These are phyloP conservation scores for Paracorniculantispora psalliotae DNA, from an alignment of 2,329 filamentous ascomycete species.

Conservation along the genomic window DNA sequence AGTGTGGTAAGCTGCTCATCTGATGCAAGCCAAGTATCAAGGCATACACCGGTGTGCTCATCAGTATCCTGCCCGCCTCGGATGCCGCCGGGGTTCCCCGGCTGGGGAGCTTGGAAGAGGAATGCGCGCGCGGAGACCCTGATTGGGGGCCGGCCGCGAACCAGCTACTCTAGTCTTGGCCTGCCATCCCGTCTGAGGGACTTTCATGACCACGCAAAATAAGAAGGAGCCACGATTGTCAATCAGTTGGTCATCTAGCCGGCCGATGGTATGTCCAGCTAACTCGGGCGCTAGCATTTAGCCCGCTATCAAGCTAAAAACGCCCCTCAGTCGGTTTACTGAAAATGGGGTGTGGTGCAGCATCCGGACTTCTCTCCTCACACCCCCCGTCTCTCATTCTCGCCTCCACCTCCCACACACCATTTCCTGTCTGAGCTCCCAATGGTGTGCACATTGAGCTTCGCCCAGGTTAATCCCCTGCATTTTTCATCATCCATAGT, in stretches of 20 bases:
- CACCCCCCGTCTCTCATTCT: background rate
- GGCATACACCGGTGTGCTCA: background rate
- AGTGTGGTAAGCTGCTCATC: background rate
- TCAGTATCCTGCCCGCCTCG: background rate
- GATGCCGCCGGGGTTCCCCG: background rate
- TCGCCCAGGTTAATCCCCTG: conserved; percentile 7
- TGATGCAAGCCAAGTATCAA: background rate
- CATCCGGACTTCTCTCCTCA: conserved; percentile 1
- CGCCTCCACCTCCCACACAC: conserved; percentile 12
- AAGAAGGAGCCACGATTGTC: background rate
- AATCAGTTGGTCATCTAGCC: background rate
- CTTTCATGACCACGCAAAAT: background rate
- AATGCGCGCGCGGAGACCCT: background rate
- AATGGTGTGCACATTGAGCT: conserved; percentile 4
- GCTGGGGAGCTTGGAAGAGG: too few relatives aligned
- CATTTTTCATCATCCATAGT: conserved; percentile 6
- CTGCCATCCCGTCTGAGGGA: background rate
- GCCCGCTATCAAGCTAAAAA: conserved; percentile 1
- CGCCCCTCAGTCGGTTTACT: conserved; percentile 1
- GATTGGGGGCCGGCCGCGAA: conserved; percentile 2
- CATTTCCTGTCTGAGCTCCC: conserved; percentile 8
- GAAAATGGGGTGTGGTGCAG: conserved; percentile 6
- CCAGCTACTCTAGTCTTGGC: background rate
- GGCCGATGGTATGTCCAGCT: background rate
- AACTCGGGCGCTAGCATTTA: conserved; percentile 4